A percentile compares a stretch with the other conserved stretches of the same genome.
phyloP scores from a whole-genome alignment of 371 early-diverging fungal genomes.

The Blastocladiella emersonii region DNA sequence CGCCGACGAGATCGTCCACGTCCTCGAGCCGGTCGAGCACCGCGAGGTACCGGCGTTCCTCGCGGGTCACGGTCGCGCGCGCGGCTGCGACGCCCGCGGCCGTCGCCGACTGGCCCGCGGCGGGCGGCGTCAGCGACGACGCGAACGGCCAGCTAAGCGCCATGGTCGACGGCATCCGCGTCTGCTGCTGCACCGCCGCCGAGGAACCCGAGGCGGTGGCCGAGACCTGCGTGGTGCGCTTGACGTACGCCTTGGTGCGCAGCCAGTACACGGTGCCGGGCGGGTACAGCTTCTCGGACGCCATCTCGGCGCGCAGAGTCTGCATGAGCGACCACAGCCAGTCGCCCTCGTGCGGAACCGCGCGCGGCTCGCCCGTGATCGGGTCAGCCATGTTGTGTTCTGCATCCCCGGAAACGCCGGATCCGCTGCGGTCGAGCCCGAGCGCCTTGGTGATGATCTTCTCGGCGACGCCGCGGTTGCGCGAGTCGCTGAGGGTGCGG shows the following conservation, averaged over 20 bases:
- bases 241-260: neutral
- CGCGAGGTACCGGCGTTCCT: neutral
- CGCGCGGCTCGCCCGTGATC: neutral
- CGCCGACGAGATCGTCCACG: constrained; percentile 47
- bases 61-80: neutral
- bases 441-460: constrained; percentile 49
- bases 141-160: neutral
- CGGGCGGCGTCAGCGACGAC: neutral
- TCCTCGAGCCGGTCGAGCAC: constrained; percentile 23
- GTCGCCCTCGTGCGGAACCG: constrained; percentile 21
- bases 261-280: constrained; percentile 53
- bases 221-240: neutral
- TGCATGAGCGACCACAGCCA: constrained; percentile 72
- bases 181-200: neutral
- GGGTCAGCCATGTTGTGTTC: neutral
- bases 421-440: constrained; percentile 18
- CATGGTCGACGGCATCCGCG: neutral
- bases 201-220: neutral
- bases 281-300: constrained; percentile 62
- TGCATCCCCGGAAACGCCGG: no score
- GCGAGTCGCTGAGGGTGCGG: constrained; percentile 45
- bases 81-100: neutral
- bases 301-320: constrained; percentile 65
- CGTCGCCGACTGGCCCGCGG: neutral
- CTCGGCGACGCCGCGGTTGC: constrained; percentile 38